phyloP scores from a whole-genome alignment of 345 rosid genomes.

The Isatis tinctoria region DNA sequence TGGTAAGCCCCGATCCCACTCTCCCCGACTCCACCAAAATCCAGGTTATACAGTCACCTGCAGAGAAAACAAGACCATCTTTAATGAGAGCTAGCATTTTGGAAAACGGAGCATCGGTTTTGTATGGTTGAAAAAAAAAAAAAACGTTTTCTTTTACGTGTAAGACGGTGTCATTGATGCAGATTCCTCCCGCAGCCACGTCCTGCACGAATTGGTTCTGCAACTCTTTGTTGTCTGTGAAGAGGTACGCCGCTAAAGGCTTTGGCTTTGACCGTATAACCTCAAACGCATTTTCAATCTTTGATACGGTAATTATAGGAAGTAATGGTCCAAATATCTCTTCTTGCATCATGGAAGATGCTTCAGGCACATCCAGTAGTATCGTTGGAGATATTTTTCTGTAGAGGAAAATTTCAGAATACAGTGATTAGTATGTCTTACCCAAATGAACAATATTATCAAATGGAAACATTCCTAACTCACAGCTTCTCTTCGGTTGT shows the following conservation, averaged over 20 bases:
- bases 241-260: conserved; percentile 75
- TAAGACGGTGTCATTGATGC: conserved; percentile 59
- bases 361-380: conserved; percentile 62
- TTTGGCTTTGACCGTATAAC: conserved; percentile 62
- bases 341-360: conserved; percentile 63
- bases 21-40: conserved; percentile 90
- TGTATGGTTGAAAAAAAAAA: background rate
- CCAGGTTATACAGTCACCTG: conserved; percentile 55
- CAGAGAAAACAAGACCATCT: conserved; percentile 6
- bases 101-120: background rate
- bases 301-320: conserved; percentile 73
- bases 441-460: background rate
- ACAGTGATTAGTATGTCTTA: background rate
- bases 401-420: background rate
- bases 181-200: conserved; percentile 64
- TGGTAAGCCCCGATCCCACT: conserved; percentile 90
- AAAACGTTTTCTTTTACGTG: conserved; percentile 40
- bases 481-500: conserved; percentile 56
- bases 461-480: background rate
- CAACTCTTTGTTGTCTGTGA: conserved; percentile 53
- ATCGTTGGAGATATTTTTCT: conserved; percentile 82
- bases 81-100: background rate
- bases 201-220: conserved; percentile 50
- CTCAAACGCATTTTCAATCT: conserved; percentile 63
- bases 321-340: conserved; percentile 94